phyloP scores from a whole-genome alignment of 192 early-diverging fungal genomes.

The Dimargaris verticillata region DNA sequence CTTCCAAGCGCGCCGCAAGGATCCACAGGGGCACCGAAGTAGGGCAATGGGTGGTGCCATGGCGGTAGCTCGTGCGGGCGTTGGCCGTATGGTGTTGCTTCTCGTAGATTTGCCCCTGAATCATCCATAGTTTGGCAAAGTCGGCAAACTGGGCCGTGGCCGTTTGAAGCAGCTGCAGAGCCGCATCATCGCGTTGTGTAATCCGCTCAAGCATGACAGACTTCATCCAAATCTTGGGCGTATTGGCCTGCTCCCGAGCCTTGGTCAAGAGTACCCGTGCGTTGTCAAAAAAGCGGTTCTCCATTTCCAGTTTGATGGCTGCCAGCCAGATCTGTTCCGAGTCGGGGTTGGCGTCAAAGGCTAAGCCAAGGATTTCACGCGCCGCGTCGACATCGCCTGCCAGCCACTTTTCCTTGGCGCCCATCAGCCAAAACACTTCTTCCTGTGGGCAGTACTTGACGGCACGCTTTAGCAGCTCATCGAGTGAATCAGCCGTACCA shows the following conservation, averaged over 20 bases:
- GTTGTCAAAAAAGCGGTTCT: constrained; percentile 56
- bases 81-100: constrained; percentile 32
- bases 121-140: constrained; percentile 88
- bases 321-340: constrained; percentile 90
- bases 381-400: constrained; percentile 67
- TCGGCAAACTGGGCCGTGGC: constrained; percentile 52
- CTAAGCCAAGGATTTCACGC: constrained; percentile 63
- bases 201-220: constrained; percentile 72
- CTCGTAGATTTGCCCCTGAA: constrained; percentile 64
- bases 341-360: constrained; percentile 78
- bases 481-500: constrained; percentile 55
- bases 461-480: constrained; percentile 64
- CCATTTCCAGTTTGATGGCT: constrained; percentile 91
- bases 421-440: constrained; percentile 93
- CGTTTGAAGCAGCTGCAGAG: constrained; percentile 45
- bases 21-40: constrained; percentile 69
- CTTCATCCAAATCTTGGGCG: constrained; percentile 91
- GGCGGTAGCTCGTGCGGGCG: constrained; percentile 56
- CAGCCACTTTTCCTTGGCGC: constrained; percentile 87
- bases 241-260: constrained; percentile 59
- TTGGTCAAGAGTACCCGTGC: constrained; percentile 58
- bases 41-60: constrained; percentile 59
- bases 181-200: constrained; percentile 39
- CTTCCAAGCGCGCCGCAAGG: constrained; percentile 62
- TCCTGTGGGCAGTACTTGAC: constrained; percentile 79